Base-by-base conservation (phyloP, 805 yeast species). In the Metschnikowia corniflorae region DNA sequence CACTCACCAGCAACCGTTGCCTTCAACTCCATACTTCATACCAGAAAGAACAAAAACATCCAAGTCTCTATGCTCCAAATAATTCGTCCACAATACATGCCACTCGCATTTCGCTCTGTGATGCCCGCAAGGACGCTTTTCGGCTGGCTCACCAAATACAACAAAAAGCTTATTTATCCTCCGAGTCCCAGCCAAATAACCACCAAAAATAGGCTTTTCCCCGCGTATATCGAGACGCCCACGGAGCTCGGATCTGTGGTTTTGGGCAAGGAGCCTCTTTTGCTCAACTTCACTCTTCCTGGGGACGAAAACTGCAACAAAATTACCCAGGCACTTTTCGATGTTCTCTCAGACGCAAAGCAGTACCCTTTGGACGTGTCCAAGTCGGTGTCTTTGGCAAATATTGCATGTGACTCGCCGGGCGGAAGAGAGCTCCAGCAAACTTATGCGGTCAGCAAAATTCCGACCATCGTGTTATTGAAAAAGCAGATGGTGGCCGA, bases 381-480 rank as follows among this genome's bases (percentile, higher is more conserved):
- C 39, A 61, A 60, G 28, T 55, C 61, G 4, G 68, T 85, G 22
- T 75, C 77, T 49, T 64, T 78, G 63, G 93, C 82, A 7, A 88
- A 82, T 52, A 72, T 85, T 13, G 85, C 84, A 50, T 68, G 80
- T 22, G 93, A 85, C 52, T 76, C 77, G 43, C 73, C 71, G 8
- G 87, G 73, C 2, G 79, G 81, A 16, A 68, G 71, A 31, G 84
- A 76, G 8, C 60, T 85, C 38, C 57, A 77, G 57, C 57, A 71
- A 29, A 70, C 79, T 30, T 86, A 81, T 53, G 66, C 61, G 15
- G 74, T 80, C 15, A 63, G 61, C 19, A 62, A 67, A 22, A 67
- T 85, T 4, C 95, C 95, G 3, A 71, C 82, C 0, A 61, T 86
- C 3, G 80, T 86, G 2, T 77, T 82, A 7, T 68, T 86, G 33